phyloP scores from a whole-genome alignment of 768 basidiomycete species.

The Sarcomyxa edulis region DNA sequence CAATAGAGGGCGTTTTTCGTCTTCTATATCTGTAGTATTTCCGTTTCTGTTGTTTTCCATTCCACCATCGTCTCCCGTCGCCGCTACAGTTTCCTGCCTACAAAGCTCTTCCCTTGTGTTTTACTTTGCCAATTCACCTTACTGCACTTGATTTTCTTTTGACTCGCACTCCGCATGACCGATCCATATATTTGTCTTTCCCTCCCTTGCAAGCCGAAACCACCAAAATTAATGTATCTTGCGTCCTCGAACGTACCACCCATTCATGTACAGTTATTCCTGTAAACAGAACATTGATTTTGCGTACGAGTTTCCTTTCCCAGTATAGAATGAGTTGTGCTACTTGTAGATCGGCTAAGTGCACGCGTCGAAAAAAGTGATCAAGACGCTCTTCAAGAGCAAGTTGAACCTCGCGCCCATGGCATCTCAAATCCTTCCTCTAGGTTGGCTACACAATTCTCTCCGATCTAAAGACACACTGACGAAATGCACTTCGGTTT shows the following conservation, averaged over 20 bases:
- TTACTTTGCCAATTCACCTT: neutral
- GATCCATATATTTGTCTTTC: too few species aligned
- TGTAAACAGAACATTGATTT: neutral
- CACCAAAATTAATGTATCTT: constrained; percentile 14
- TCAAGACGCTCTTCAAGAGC: neutral
- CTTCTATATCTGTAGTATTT: constrained; percentile 9
- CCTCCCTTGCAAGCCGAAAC: too few species aligned
- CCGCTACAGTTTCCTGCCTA: neutral
- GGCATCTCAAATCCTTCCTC: constrained; percentile 93
- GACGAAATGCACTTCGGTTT: neutral
- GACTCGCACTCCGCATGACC: too few species aligned
- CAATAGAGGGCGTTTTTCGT: constrained; percentile 34
- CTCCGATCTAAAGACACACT: too few species aligned
- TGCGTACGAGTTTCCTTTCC: too few species aligned
- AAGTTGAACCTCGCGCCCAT: too few species aligned
- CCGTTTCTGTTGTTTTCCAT: too few species aligned
- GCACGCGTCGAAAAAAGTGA: too few species aligned
- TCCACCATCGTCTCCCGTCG: neutral
- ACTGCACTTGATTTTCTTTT: too few species aligned
- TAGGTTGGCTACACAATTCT: constrained; percentile 44
- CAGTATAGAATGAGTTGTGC: too few species aligned
- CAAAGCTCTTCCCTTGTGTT: neutral
- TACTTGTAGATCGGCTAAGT: too few species aligned
- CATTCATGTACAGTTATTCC: neutral
- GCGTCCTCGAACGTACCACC: constrained; percentile 1